Percentiles rank a stretch among this genome's conserved stretches.
phyloP scores from a whole-genome alignment of 1,139 yeast species.

The Zygosaccharomyces sapae region DNA sequence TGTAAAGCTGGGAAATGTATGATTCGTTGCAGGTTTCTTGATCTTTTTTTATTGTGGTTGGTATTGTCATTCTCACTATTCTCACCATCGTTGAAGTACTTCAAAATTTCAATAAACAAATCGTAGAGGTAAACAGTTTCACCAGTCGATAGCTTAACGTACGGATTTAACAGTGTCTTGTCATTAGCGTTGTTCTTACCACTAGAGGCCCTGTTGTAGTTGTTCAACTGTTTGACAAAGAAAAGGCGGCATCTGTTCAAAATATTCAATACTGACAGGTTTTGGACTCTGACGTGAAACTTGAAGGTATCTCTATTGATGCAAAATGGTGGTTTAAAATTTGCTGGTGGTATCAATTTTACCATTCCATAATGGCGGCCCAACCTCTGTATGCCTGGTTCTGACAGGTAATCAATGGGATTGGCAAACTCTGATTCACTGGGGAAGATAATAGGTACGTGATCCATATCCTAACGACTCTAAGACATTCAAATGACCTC shows the following conservation, averaged over 20 bases:
- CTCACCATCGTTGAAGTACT: constrained; percentile 11
- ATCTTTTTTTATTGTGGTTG: neutral
- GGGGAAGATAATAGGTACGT: constrained; percentile 58
- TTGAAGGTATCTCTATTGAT: constrained; percentile 48
- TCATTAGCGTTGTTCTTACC: constrained; percentile 5
- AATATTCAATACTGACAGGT: constrained; percentile 58
- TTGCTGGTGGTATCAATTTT: constrained; percentile 59
- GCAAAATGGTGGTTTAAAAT: constrained; percentile 52
- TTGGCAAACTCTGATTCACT: constrained; percentile 50
- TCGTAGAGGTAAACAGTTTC: constrained; percentile 48
- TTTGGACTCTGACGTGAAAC: constrained; percentile 65
- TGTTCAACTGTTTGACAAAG: constrained; percentile 56
- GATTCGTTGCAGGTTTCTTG: neutral
- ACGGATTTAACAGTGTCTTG: constrained; percentile 13
- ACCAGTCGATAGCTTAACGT: constrained; percentile 7
- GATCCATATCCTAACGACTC: constrained; percentile 18
- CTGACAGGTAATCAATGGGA: constrained; percentile 59
- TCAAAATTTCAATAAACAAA: constrained; percentile 46
- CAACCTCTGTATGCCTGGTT: constrained; percentile 45
- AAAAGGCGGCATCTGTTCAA: constrained; percentile 58
- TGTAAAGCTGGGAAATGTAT: constrained; percentile 6
- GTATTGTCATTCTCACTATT: neutral
- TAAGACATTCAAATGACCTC: neutral
- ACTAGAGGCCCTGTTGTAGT: constrained; percentile 50
- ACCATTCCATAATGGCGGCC: constrained; percentile 63